Percentiles rank a stretch among this genome's conserved stretches.
Conservation (phyloP, 805 yeast species). For the Metschnikowia shivogae region DNA sequence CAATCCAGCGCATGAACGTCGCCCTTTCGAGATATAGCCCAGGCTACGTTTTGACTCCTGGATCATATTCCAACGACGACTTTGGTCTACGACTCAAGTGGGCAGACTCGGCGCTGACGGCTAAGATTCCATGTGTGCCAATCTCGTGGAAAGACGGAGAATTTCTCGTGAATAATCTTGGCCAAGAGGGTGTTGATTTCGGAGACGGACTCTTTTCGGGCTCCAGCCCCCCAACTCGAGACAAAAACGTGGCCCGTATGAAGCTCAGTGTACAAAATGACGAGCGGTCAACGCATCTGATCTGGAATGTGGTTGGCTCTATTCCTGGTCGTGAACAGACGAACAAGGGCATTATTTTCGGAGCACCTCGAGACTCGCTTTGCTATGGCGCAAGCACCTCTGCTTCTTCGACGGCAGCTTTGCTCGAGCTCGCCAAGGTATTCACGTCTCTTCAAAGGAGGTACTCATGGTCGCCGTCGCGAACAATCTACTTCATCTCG, state of each 20-base stretch:
- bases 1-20: constrained; percentile 54
- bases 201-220: constrained; percentile 30
- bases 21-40: constrained; percentile 57
- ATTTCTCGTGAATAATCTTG: constrained; percentile 30
- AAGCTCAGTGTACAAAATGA: constrained; percentile 35
- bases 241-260: constrained; percentile 16
- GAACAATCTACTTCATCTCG: constrained; percentile 78
- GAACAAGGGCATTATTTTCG: constrained; percentile 69
- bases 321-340: constrained; percentile 78
- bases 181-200: constrained; percentile 23
- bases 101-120: constrained; percentile 49
- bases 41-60: constrained; percentile 81
- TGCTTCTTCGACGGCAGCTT: constrained; percentile 67
- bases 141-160: constrained; percentile 69
- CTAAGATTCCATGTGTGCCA: constrained; percentile 74
- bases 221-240: neutral
- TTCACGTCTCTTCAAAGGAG: constrained; percentile 61
- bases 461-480: constrained; percentile 75
- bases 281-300: constrained; percentile 52
- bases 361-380: constrained; percentile 76
- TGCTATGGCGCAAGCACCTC: constrained; percentile 72
- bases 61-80: constrained; percentile 52
- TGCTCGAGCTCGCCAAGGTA: constrained; percentile 67
- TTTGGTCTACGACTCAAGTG: constrained; percentile 38
- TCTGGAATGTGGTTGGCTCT: constrained; percentile 77